Base-by-base conservation (phyloP, 257 asterid species). In the Solanum piurae region DNA sequence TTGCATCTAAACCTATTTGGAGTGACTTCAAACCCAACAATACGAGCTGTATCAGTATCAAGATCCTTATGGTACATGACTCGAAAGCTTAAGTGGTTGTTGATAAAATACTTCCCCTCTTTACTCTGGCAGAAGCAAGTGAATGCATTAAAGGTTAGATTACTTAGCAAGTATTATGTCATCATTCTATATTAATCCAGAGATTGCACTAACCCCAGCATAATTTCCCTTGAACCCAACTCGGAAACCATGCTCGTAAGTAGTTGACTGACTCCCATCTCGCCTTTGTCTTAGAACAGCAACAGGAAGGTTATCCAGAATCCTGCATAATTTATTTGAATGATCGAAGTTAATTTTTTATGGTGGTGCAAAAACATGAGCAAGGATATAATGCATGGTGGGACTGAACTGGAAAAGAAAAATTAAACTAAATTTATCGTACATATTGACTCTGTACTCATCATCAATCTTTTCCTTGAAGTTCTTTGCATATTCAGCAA, bases 261-360 rank as follows among this genome's bases (percentile, higher is more conserved):
- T 93, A 86, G 96, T 91, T 79, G 96, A 90, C 52, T 89, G 86
- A 85, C 89, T 95, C 89, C 95, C 97, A 89, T 94, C 98, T 89
- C 94, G 93, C 88, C 97, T 90, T 93, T 93, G 98, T 89, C 98
- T 92, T 85, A 91, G 91, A 75, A 95, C 98, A 89, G 98, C 98
- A 88, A 94, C 98, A n/a, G 98, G 98, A 87, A 94, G 97, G 92
- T 95, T 95, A 91, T 95, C 98, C 88, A 95, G 88, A 91, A 95
- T 95, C 98, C 98, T 95, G 93, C 90, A 88, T 55, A 89, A 80
- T 46, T 80, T 46, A 80, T 46, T 80, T 80, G 20, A 46, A 46
- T 29, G 34, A 82, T 82, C 44, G 10, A 29, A 27, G 66, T 80
- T 79, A 18, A 46, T 42, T 49, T 82, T 29, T 18, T 46, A 25